Evolutionary conservation across 805 yeast genomes (phyloP), one percentile per base, ranked within the genome.

Genomic region (Schwanniomyces vanrijiae): DNA sequence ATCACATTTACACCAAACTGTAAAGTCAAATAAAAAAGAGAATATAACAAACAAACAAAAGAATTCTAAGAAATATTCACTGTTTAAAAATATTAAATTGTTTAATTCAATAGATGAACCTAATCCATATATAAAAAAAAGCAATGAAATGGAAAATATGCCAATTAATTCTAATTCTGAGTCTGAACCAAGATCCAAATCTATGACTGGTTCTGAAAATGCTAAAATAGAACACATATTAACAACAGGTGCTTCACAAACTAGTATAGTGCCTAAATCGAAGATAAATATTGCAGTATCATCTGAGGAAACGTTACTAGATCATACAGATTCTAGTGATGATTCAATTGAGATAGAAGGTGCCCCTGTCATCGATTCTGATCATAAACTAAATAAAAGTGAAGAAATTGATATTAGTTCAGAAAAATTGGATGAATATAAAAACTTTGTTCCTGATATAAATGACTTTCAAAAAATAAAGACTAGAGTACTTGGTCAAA

Each of bases 401-500:
- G 16, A 37, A 37, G 43, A 44, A 18, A 19, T 31, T 44, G 38
- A 41, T 13, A n/a, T 25, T 10, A 35, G 37, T 10, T 18, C 43
- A 29, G 45, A 22, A 19, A 34, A 34, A 21, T 28, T 26, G 9
- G 35, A 21, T 14, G 37, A 26, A n/a, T 46, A n/a, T 20, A 20
- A 21, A 11, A 35, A 46, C 18, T 46, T 34, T 10, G 28, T 20
- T 4, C 37, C 39, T 4, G 24, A 35, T 9, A 13, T 25, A 7
- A 47, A 46, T 16, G 65, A 60, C 51, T 37, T 59, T 7, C 18
- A 33, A 1, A 35, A 33, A 6, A 46, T 64, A 3, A 55, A 57
- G 46, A 19, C 40, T 6, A 53, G 48, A 6, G 48, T 69, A 5
- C 39, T 50, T 19, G 35, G 55, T 1, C 71, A 68, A 46, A 46